Conservation (phyloP, 331 rosid genomes). For the Saraca asoca region DNA sequence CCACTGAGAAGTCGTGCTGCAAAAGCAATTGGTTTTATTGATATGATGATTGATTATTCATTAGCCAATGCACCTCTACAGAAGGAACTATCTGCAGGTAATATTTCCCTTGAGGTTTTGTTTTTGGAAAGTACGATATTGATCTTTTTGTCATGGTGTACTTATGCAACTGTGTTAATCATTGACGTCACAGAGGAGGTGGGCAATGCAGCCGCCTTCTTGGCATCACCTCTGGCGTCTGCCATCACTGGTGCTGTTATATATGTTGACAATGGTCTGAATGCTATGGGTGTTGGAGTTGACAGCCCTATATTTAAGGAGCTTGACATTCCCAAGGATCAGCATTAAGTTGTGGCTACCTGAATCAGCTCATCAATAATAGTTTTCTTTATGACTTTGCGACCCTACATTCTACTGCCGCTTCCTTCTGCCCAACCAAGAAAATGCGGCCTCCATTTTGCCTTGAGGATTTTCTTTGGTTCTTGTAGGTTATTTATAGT, state of each 20-base stretch:
- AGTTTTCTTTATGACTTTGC: too few species aligned
- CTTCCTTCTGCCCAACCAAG: background rate
- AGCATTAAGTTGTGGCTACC: conserved; percentile 34
- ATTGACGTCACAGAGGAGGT: conserved; percentile 68
- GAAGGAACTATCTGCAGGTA: conserved; percentile 85
- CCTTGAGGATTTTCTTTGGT: conserved; percentile 33
- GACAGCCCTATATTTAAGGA: conserved; percentile 55
- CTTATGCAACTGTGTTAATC: background rate
- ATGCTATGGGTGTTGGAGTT: conserved; percentile 79
- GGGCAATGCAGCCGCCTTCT: conserved; percentile 80
- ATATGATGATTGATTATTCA: conserved; percentile 89
- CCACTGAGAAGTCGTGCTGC: conserved; percentile 94
- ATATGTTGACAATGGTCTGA: conserved; percentile 83
- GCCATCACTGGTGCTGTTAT: conserved; percentile 81
- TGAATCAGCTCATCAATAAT: too few species aligned
- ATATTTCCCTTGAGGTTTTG: conserved; percentile 1
- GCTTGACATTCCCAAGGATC: conserved; percentile 50
- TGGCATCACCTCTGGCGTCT: conserved; percentile 86
- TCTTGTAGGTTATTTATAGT: conserved; percentile 37
- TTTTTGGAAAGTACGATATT: background rate
- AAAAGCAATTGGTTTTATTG: conserved; percentile 89
- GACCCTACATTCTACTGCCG: background rate
- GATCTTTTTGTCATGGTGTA: background rate
- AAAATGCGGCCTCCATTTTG: conserved; percentile 16
- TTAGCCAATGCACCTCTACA: conserved; percentile 77